Evolutionary conservation across 345 rosid species (phyloP).

Genomic region (Laguncularia racemosa): DNA sequence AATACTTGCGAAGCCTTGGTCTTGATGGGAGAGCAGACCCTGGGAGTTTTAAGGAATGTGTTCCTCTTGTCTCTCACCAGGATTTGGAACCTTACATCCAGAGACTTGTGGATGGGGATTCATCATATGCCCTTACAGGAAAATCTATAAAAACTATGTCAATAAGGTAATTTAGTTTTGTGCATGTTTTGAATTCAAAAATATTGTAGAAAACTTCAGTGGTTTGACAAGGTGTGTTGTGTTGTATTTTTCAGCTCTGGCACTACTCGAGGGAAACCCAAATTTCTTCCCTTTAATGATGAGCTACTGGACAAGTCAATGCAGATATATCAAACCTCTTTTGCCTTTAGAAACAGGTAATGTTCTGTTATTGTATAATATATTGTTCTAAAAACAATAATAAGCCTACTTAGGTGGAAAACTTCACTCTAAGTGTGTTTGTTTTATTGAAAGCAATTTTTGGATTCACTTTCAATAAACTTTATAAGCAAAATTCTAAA

Average conservation of each 20-base stretch:
- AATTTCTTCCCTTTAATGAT: constrained; percentile 79
- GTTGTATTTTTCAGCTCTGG: constrained; percentile 63
- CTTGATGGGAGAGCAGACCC: constrained; percentile 66
- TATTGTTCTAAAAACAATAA: neutral
- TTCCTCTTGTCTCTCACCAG: constrained; percentile 67
- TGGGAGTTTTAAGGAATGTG: constrained; percentile 54
- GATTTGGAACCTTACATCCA: constrained; percentile 71
- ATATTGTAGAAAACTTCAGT: no score
- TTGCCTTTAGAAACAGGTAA: constrained; percentile 86
- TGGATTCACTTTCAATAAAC: no score
- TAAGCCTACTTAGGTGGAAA: no score
- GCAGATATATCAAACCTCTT: constrained; percentile 81
- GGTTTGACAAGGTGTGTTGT: neutral
- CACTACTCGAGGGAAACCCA: constrained; percentile 88
- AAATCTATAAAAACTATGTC: constrained; percentile 66
- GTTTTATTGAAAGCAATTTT: no score
- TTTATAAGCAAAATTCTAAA: no score
- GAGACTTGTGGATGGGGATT: constrained; percentile 58
- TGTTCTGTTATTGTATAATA: neutral
- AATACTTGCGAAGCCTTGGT: constrained; percentile 63
- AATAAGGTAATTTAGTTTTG: constrained; percentile 35
- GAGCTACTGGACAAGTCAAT: constrained; percentile 64
- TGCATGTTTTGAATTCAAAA: neutral
- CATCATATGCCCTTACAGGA: constrained; percentile 64
- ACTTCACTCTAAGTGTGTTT: no score